These are phyloP conservation scores for Boletus pseudo-olivaceus DNA, from an alignment of 768 basidiomycete species.

Conservation along the genomic window DNA sequence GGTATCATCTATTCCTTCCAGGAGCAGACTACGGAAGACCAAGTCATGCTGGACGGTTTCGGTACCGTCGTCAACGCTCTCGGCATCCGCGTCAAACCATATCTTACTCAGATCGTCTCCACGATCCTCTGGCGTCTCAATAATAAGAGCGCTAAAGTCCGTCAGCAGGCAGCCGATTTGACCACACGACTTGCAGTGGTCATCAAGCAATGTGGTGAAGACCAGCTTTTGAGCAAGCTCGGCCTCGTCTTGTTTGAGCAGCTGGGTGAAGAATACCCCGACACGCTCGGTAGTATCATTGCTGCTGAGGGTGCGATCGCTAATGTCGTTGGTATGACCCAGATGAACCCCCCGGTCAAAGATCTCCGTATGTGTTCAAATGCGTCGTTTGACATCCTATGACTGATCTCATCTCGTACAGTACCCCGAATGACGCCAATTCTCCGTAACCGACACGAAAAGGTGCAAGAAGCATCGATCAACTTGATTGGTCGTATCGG, in stretches of 20 bases:
- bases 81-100: conserved; percentile 95
- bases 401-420: conserved; percentile 31
- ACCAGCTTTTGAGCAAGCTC: conserved; percentile 90
- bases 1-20: conserved; percentile 99
- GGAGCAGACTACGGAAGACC: conserved; percentile 98
- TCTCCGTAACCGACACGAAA: conserved; percentile 96
- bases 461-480: conserved; percentile 99
- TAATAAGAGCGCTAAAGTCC: conserved; percentile 99
- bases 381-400: background rate
- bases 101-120: conserved; percentile 97
- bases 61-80: conserved; percentile 97
- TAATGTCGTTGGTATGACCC: conserved; percentile 99
- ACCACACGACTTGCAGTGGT: conserved; percentile 94
- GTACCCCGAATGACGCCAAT: conserved; percentile 99
- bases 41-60: conserved; percentile 98
- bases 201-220: conserved; percentile 98
- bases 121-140: conserved; percentile 99
- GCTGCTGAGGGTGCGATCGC: conserved; percentile 98
- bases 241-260: conserved; percentile 98
- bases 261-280: conserved; percentile 98
- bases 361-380: conserved; percentile 77
- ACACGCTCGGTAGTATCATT: conserved; percentile 98
- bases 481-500: conserved; percentile 98
- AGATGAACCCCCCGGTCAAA: conserved; percentile 99
- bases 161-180: conserved; percentile 98